Conservation (phyloP, 495 filamentous ascomycete genomes). For the Neurospora sp. region DNA sequence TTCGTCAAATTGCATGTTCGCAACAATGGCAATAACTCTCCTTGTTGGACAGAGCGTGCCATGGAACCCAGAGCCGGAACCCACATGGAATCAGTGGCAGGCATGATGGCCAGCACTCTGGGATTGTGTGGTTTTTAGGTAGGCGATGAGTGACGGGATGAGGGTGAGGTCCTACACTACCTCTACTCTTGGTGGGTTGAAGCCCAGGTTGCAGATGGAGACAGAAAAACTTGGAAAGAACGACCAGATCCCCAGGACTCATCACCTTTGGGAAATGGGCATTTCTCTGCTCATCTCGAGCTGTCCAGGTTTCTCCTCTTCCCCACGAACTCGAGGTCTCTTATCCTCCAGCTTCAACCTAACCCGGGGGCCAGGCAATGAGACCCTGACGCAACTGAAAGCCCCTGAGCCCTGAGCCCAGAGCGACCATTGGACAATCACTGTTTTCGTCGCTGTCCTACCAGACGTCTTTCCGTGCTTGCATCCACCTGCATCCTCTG, state of each 20-base stretch:
- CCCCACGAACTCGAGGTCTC: not conserved
- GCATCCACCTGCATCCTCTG: not conserved
- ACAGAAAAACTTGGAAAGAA: not conserved
- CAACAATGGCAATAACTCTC: conserved; percentile 15
- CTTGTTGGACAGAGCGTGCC: conserved; percentile 1
- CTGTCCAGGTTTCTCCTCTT: not conserved
- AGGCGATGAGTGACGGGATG: not conserved
- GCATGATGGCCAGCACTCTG: not conserved
- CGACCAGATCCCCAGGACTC: not conserved
- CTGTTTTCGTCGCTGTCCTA: not conserved
- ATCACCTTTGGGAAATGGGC: not conserved
- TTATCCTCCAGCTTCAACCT: not conserved
- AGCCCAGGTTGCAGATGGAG: not conserved
- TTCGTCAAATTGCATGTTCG: conserved; percentile 24
- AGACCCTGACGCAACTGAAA: not conserved
- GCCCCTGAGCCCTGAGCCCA: not conserved
- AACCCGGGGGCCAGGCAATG: not conserved
- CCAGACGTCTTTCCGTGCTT: not conserved
- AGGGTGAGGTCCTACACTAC: not conserved
- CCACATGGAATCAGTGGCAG: not conserved
- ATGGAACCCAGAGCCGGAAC: not conserved
- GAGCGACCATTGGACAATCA: not conserved
- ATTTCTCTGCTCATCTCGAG: not conserved
- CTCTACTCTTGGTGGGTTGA: not conserved
- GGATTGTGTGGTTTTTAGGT: not conserved